A percentile compares a stretch with the other conserved stretches of the same genome.
phyloP scores from a whole-genome alignment of 179 eudicot genomes.

The Gypsophila paniculata region DNA sequence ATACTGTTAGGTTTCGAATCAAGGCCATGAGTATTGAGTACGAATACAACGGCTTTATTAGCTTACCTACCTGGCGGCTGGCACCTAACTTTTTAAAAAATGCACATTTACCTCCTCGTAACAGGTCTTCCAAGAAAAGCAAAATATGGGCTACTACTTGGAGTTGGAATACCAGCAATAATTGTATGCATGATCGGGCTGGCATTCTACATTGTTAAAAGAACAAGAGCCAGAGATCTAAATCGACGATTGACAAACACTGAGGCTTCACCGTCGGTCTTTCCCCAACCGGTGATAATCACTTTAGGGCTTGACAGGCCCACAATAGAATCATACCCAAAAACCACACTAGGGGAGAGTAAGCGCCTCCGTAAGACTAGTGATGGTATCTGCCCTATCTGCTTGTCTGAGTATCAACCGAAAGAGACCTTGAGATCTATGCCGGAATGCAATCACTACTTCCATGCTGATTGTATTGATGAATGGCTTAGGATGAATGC shows the following conservation, averaged over 20 bases:
- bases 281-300: conserved; percentile 29
- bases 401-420: conserved; percentile 66
- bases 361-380: conserved; percentile 51
- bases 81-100: background rate
- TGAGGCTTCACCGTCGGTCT: conserved; percentile 33
- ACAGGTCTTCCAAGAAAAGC: conserved; percentile 59
- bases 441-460: conserved; percentile 76
- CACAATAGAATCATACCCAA: conserved; percentile 77
- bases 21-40: no score
- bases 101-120: background rate
- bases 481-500: conserved; percentile 74
- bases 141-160: conserved; percentile 56
- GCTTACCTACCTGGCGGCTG: background rate
- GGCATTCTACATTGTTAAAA: conserved; percentile 36
- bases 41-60: no score
- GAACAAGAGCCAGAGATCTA: conserved; percentile 21
- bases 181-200: conserved; percentile 47
- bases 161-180: conserved; percentile 60
- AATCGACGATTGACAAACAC: conserved; percentile 17
- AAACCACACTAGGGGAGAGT: conserved; percentile 62
- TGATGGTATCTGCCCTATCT: conserved; percentile 64
- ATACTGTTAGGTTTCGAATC: no score
- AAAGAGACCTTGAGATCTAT: conserved; percentile 61
- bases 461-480: conserved; percentile 71
- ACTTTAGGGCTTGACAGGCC: conserved; percentile 54